A percentile compares a stretch with the other conserved stretches of the same genome.
Conservation (phyloP, 1,284 basidiomycete species). For the Coniophora puteana region DNA sequence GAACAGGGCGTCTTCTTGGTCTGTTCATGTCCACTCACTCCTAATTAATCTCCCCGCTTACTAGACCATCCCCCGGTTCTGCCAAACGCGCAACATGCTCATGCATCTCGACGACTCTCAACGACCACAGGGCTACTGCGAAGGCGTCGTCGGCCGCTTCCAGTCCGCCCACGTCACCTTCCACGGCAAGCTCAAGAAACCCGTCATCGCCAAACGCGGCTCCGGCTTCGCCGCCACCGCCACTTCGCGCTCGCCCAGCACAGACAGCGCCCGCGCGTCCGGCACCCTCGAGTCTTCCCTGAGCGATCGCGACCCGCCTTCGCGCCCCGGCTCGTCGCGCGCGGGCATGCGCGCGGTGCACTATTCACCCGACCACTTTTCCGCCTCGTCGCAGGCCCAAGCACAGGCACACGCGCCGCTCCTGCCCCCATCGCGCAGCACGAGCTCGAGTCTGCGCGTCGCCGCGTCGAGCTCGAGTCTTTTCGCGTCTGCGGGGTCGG, state of each 20-base stretch:
- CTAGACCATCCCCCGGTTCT: conserved; percentile 1
- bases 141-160: conserved; percentile 88
- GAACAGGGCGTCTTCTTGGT: conserved; percentile 57
- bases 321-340: not conserved
- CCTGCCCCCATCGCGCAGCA: not conserved
- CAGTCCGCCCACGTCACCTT: conserved; percentile 66
- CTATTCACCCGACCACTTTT: not conserved
- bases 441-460: not conserved
- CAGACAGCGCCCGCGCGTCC: conserved; percentile 13
- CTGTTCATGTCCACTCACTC: not conserved
- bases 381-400: not conserved
- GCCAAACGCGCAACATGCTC: not conserved
- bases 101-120: too few species aligned
- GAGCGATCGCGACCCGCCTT: not conserved
- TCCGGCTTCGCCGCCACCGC: conserved; percentile 14
- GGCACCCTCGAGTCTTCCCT: too few species aligned
- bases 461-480: not conserved
- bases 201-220: conserved; percentile 67
- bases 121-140: conserved; percentile 69
- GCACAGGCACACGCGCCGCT: not conserved
- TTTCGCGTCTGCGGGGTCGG: not conserved
- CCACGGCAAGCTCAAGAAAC: conserved; percentile 75
- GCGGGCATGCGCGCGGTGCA: not conserved
- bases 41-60: not conserved
- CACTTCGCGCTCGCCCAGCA: conserved; percentile 1